These are phyloP conservation scores for Trichophyton simii DNA, from an alignment of 2,329 filamentous ascomycete species.

Conservation along the genomic window DNA sequence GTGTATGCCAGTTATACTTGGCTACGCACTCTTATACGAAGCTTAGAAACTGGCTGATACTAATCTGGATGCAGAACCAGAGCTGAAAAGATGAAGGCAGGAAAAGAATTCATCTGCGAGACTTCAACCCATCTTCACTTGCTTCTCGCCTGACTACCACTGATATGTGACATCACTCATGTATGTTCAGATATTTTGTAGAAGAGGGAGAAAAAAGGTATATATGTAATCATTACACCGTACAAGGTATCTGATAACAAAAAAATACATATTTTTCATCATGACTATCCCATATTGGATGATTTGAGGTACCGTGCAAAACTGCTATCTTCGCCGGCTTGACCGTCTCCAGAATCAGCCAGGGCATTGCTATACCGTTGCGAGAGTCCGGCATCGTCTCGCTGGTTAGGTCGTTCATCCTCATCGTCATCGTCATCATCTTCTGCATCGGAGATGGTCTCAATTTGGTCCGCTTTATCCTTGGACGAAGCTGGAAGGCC, in stretches of 20 bases:
- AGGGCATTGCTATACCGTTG: conserved; percentile 66
- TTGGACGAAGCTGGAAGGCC: conserved; percentile 16
- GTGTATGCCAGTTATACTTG: too few relatives aligned
- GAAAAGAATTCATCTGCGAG: too few relatives aligned
- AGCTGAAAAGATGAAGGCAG: too few relatives aligned
- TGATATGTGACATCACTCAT: too few relatives aligned
- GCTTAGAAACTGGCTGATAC: too few relatives aligned
- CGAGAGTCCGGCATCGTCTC: conserved; percentile 54
- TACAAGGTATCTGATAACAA: too few relatives aligned
- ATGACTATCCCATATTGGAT: background rate
- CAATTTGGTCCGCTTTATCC: conserved; percentile 22
- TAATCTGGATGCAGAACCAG: too few relatives aligned
- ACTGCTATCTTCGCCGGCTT: conserved; percentile 36
- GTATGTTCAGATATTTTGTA: too few relatives aligned
- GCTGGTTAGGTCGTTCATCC: conserved; percentile 35
- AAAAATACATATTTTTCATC: background rate
- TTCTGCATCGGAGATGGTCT: conserved; percentile 39
- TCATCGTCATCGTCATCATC: conserved; percentile 40
- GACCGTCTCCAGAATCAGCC: conserved; percentile 33
- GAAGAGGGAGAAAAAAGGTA: too few relatives aligned
- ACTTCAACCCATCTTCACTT: too few relatives aligned
- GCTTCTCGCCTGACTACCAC: too few relatives aligned
- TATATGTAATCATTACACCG: background rate
- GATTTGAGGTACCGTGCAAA: conserved; percentile 38
- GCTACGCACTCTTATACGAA: too few relatives aligned